phyloP scores from a whole-genome alignment of 2,329 filamentous ascomycete species.

The Microsporum audouinii region DNA sequence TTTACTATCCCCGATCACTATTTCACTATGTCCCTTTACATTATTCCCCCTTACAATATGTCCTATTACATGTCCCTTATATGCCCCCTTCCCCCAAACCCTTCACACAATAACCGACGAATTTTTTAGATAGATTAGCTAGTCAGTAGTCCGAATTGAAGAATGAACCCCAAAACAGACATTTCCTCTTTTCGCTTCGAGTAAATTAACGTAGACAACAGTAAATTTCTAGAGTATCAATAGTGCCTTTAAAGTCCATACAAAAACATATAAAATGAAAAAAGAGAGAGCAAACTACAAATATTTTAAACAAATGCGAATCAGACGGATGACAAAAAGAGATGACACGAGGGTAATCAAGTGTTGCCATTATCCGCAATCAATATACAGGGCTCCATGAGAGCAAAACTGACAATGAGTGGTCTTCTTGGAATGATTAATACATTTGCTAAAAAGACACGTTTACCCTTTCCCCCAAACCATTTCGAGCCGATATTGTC shows the following conservation, averaged over 20 bases:
- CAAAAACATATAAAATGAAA: not conserved
- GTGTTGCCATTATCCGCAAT: not conserved
- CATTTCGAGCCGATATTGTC: not conserved
- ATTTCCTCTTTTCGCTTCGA: not conserved
- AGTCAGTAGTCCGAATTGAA: not conserved
- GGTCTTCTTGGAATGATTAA: not conserved
- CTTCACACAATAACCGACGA: not conserved
- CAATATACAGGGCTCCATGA: conserved; percentile 5
- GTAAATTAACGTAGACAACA: not conserved
- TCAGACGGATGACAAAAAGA: not conserved
- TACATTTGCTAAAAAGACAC: not conserved
- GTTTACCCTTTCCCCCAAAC: not conserved
- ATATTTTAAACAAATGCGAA: conserved; percentile 1
- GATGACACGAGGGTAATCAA: not conserved
- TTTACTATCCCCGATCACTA: not conserved
- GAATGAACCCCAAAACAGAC: not conserved
- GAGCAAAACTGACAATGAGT: conserved; percentile 2
- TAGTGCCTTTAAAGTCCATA: not conserved
- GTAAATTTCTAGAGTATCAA: not conserved
- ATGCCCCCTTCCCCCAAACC: not conserved
- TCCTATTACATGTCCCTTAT: not conserved
- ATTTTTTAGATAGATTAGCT: conserved; percentile 3
- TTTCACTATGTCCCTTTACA: not conserved
- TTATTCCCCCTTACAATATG: not conserved
- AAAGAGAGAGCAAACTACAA: not conserved